Conservation (phyloP, 108 stramenopile species). For the Pseudonitzschia delicatissima region DNA sequence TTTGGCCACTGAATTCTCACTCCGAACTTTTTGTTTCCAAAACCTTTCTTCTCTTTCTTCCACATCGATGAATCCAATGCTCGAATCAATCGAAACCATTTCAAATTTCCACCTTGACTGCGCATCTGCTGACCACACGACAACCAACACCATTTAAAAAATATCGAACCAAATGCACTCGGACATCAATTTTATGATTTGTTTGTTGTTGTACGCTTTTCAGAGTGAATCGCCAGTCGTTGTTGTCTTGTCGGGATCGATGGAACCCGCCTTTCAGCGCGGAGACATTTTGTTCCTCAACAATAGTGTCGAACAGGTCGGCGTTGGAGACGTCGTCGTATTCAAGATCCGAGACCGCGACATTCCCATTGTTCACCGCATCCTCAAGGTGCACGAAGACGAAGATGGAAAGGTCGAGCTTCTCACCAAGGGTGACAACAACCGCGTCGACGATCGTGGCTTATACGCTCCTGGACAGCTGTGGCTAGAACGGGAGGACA, state of each 20-base stretch:
- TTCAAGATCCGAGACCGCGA: constrained; percentile 99
- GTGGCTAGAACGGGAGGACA: constrained; percentile 97
- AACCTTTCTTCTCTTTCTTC: not conserved
- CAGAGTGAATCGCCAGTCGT: constrained; percentile 97
- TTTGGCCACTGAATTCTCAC: no score
- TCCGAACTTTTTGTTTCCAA: no score
- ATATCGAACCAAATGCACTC: no score
- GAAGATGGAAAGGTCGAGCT: constrained; percentile 84
- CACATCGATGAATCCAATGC: not conserved
- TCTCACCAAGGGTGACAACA: constrained; percentile 99
- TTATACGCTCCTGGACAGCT: constrained; percentile 98
- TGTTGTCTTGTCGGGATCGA: constrained; percentile 95
- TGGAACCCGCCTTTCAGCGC: constrained; percentile 99
- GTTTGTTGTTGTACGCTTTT: not conserved
- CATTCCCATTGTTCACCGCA: constrained; percentile 99
- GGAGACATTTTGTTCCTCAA: constrained; percentile 99
- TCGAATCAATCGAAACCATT: not conserved
- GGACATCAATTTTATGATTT: not conserved
- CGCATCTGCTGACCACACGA: no score
- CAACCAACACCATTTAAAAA: no score
- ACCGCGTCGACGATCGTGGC: constrained; percentile 97
- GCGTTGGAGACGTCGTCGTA: constrained; percentile 98
- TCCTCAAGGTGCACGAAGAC: constrained; percentile 94
- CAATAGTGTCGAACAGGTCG: constrained; percentile 91
- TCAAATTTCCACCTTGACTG: no score